Base-by-base conservation (phyloP, 2,329 filamentous ascomycete species). In the Huntiella bhutanensis region DNA sequence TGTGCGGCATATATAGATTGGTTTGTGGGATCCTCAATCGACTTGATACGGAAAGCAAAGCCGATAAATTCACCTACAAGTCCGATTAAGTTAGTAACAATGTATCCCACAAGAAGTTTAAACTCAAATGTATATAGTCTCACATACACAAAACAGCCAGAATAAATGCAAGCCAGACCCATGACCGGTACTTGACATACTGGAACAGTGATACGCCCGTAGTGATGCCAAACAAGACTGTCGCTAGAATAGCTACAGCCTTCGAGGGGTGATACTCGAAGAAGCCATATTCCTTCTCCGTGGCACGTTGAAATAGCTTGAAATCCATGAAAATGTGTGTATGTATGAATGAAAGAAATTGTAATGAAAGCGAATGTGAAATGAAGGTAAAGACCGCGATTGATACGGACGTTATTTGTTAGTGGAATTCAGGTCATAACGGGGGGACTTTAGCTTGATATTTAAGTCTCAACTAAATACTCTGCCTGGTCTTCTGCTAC, bases 1-100 rank as follows among this genome's bases (percentile, higher is more conserved):
- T 55, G 54, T 3, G 55, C 11, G 5, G 52, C 49, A 6, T 53
- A 56, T 11, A 48, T 22, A 8, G 40, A 13, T 10, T 39, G 28
- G 15, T 35, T 51, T 43, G 33, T 38, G 33, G 15, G 41, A n/a
- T 39, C 35, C 34, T 11, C 15, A n/a, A 48, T 43, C 3, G 33
- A 43, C 11, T 22, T 22, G 11, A 43, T 19, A 11, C 41, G 33
- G 5, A 15, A 2, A 8, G 12, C 34, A 37, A 43, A 43, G 6
- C 45, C 45, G 17, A 32, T 5, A 5, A 36, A 5, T 43, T 47
- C 45, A 28, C 35, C 45, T 47, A 34, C n/a, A n/a, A 8, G 6
- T 5, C 7, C 16, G n/a, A 28, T n/a, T 33, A n/a, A 33, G n/a
- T 12, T 38, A 15, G 16, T 13, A 15, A 15, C 8, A 17, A 4